Percentiles rank a stretch among this genome's conserved stretches.
phyloP scores from a whole-genome alignment of 2,329 filamentous ascomycete species.

The Botrytis byssoidea region DNA sequence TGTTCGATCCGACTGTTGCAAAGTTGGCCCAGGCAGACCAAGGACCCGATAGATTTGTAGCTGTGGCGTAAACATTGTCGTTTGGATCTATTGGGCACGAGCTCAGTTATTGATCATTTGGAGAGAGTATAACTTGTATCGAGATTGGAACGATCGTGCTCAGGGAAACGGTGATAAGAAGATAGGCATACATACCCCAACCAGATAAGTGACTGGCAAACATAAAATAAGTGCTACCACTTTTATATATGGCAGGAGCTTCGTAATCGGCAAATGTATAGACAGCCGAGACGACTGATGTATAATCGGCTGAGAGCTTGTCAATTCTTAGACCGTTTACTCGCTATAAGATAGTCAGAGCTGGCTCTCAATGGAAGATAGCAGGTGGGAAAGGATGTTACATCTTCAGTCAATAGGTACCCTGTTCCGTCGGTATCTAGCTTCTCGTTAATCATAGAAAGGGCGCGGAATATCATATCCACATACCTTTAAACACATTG shows the following conservation, averaged over 20 bases:
- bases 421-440: slow-evolving; percentile 60
- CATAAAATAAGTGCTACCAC: slow-evolving; percentile 60
- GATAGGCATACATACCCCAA: slow-evolving; percentile 28
- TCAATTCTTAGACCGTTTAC: slow-evolving; percentile 58
- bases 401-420: slow-evolving; percentile 63
- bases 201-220: slow-evolving; percentile 59
- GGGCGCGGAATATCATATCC: background rate
- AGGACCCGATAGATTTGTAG: slow-evolving; percentile 55
- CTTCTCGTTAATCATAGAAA: slow-evolving; percentile 9
- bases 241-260: slow-evolving; percentile 62
- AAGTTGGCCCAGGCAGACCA: slow-evolving; percentile 63
- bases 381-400: slow-evolving; percentile 35
- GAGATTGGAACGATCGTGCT: background rate
- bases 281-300: slow-evolving; percentile 42
- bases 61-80: slow-evolving; percentile 63
- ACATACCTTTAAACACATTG: slow-evolving; percentile 36
- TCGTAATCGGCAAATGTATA: slow-evolving; percentile 48
- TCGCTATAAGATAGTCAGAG: slow-evolving; percentile 42
- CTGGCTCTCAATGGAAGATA: too few relatives aligned
- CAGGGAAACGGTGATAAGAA: background rate
- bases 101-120: background rate
- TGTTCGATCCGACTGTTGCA: slow-evolving; percentile 54
- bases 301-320: slow-evolving; percentile 55
- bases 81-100: slow-evolving; percentile 45
- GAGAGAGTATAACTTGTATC: background rate